Evolutionary conservation across 2,329 filamentous ascomycete genomes (phyloP), one percentile per base, ranked within the genome.

Genomic region (Botrytis hyacinthi): DNA sequence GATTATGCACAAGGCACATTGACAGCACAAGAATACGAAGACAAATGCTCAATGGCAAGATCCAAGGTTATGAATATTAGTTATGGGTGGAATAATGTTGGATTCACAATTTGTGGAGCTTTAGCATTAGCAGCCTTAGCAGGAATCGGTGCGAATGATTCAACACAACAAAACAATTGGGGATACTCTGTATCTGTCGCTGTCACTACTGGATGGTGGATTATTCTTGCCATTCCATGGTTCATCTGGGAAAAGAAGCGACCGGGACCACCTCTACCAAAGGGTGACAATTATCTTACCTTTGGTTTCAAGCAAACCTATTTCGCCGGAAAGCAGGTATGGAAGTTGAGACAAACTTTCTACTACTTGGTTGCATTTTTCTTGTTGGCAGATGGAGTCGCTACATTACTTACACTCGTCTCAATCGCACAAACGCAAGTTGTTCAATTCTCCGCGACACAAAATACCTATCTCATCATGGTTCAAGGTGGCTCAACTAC

Each of bases 11-110:
- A 77, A 48, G 76, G 78, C 20, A 73, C 40, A 26, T 78, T 80
- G 20, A 75, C 69, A 46, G 77, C 80, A 61, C 74, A 76, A 16
- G 71, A 76, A 73, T 81, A 77, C 62, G 78, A 79, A 70, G 70
- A 72, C n/a, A 78, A 67, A 59, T 76, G 74, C 69, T 79, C 79
- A 5, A 79, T 81, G 75, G 77, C 77, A 46, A 75, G 78, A 29
- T 80, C 78, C 8, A 78, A 77, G 57, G 79, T 80, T 26, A 80
- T 80, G 79, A 81, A 81, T 61, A 71, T 80, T n/a, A 79, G 77
- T 65, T 80, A 79, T 60, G 77, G 74, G 2, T 79, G 77, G 77
- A 80, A 80, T 51, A 80, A 80, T 71, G 74, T 79, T 68, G 79
- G 79, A 8, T 81, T 80, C 48, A 76, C 75, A 18, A 57, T 79